Conservation (phyloP, 495 filamentous ascomycete species). For the Aspergillus haitiensis region DNA sequence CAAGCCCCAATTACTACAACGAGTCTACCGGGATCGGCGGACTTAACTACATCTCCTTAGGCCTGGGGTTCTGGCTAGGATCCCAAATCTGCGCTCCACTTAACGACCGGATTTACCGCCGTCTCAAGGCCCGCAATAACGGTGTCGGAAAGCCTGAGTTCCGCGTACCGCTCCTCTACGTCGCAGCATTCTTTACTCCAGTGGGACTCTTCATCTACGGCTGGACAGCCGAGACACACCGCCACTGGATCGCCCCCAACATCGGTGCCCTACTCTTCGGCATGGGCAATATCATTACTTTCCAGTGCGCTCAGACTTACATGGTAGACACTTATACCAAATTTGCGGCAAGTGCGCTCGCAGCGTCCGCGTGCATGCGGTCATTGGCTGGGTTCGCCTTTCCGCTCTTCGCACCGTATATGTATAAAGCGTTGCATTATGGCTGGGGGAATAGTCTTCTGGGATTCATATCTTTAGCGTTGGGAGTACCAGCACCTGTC, state of each 20-base stretch:
- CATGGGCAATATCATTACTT: slow-evolving; percentile 60
- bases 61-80: slow-evolving; percentile 66
- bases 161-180: slow-evolving; percentile 62
- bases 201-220: slow-evolving; percentile 70
- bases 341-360: slow-evolving; percentile 72
- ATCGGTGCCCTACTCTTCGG: slow-evolving; percentile 64
- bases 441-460: slow-evolving; percentile 67
- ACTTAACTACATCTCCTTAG: slow-evolving; percentile 71
- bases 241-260: slow-evolving; percentile 73
- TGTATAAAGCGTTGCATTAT: slow-evolving; percentile 59
- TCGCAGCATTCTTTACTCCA: slow-evolving; percentile 59
- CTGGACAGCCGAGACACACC: slow-evolving; percentile 62
- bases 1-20: slow-evolving; percentile 52
- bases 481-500: slow-evolving; percentile 61
- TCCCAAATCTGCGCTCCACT: slow-evolving; percentile 62
- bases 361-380: slow-evolving; percentile 65
- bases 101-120: slow-evolving; percentile 65
- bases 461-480: slow-evolving; percentile 52
- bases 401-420: slow-evolving; percentile 69
- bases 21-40: slow-evolving; percentile 61
- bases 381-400: slow-evolving; percentile 72
- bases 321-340: slow-evolving; percentile 75
- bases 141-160: slow-evolving; percentile 63
- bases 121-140: slow-evolving; percentile 59
- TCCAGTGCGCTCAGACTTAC: slow-evolving; percentile 73